Evolutionary conservation across 1,284 basidiomycete species (phyloP).

Genomic region (Heterobasidion occidentale): DNA sequence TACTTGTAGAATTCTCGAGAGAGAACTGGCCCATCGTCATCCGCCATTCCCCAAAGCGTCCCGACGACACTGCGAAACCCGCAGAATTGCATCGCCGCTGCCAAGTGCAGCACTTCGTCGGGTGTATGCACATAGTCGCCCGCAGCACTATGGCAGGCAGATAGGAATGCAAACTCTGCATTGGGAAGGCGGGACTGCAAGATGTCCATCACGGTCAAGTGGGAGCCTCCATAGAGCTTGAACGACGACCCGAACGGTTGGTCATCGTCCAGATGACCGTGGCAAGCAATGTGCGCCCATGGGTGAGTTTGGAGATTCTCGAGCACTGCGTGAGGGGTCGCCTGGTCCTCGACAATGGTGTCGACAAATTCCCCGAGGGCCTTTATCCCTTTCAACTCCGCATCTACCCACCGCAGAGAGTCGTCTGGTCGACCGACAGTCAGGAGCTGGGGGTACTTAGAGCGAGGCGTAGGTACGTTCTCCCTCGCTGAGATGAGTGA

Average conservation of each 20-base stretch:
- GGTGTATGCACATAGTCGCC: background rate
- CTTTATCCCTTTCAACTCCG: background rate
- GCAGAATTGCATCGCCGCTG: constrained; percentile 11
- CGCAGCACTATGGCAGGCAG: constrained; percentile 8
- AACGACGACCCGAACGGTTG: constrained; percentile 8
- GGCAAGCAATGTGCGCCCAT: constrained; percentile 7
- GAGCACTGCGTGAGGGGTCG: constrained; percentile 4
- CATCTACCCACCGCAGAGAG: constrained; percentile 15
- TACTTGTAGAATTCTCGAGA: constrained; percentile 3
- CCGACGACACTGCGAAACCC: constrained; percentile 28
- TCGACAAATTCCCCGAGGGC: background rate
- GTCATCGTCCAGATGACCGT: constrained; percentile 3
- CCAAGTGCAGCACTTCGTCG: constrained; percentile 2
- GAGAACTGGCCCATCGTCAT: constrained; percentile 13
- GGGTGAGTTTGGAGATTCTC: background rate
- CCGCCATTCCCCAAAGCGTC: constrained; percentile 25
- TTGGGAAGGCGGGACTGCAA: background rate
- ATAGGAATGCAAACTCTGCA: constrained; percentile 11
- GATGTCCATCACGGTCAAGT: constrained; percentile 6
- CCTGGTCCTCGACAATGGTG: background rate
- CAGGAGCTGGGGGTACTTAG: constrained; percentile 6
- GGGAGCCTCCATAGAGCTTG: constrained; percentile 1
- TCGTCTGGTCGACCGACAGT: constrained; percentile 17
- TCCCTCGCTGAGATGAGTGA: constrained; percentile 18
- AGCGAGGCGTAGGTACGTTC: constrained; percentile 5